Base-by-base conservation (phyloP, 2,329 filamentous ascomycete species). In the Domatiomyces catenatus region DNA sequence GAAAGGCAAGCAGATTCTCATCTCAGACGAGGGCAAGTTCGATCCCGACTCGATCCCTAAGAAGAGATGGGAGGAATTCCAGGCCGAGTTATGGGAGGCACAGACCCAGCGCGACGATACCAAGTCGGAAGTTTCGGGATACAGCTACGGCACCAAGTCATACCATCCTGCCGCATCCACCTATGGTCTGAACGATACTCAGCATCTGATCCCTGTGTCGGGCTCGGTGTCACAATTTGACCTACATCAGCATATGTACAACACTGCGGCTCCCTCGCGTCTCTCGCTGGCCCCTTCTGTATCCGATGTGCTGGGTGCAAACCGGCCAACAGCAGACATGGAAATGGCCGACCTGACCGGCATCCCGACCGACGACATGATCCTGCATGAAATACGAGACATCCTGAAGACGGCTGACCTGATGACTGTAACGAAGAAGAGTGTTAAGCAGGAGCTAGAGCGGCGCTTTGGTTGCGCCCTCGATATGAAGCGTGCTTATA, bases 61-160 rank as follows among this genome's bases (percentile, higher is more conserved):
- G 71, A 98, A 96, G 81, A 92, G 86, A 75, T 98, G 92, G 92
- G 92, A 98, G 67, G 92, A 98, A 62, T 98, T 96, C 67, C 92
- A 98, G 68, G 84, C 84, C 56, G 92, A 96, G 74, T 80, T 98
- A 44, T 98, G 90, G 92, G 92, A 98, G 64, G 84, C 85, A 1
- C 86, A 94, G 69, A 93, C 85, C n/a, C 83, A 84, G 53, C 76
- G 75, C 47, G 77, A 81, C 61, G 92, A 98, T 64, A 72, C 81
- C 20, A 82, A 77, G 53, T 94, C 88, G 8, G 90, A 95, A 67
- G 71, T 90, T 48, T 95, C 88, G n/a, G 90, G 90, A 52, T 85
- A 86, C 71, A 93, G 86, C 50, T 98, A 96, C 64, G 90, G 81
- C 50, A 98, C 92, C 55, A 94, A 93, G 70, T 83, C 77, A 56